Base-by-base conservation (phyloP, 2,329 filamentous ascomycete genomes). In the Fusarium sp. region DNA sequence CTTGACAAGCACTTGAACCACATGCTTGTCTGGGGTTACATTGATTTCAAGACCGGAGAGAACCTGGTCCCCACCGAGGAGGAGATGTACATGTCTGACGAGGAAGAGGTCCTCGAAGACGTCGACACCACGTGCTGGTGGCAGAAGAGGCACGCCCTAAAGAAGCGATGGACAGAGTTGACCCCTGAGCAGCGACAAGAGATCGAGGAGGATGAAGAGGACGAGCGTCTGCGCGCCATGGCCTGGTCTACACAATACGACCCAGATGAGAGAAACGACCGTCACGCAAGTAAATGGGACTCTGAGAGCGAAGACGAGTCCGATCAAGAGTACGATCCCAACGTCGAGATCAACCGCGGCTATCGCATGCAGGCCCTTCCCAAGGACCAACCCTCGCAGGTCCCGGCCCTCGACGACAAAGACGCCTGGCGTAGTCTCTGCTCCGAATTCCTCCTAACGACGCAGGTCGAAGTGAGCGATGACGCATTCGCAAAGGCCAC, bases 21-120 rank as follows among this genome's bases (percentile, higher is more conserved):
- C 67, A 91, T 93, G 86, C 85, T 91, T 74, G 71, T 89, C 18
- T 94, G 89, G 85, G 93, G 93, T 1, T 88, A 88, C 78, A 83
- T 92, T 32, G 86, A 93, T 80, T 86, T 85, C 61, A 58, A 79
- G 6, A 89, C 85, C 2, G 86, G 88, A 58, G 79, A 84, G 71
- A 87, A 91, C 78, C 76, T 89, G 6, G 84, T 87, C 0, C 88
- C 89, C 3, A 84, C 81, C 11, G 80, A 85, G 59, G 85, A 88
- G 58, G 86, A 90, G 77, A 84, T 87, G 74, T 87, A 88, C 77
- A 85, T 90, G 77, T 84, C 82, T 13, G 86, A 90, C 75, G 83
- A 86, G 54, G 87, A 87, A 32, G 68, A 76, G 39, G 76, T 77
- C 30, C 75, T 84, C 25, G 71, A 65, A 8, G 72, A 80, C 52